Evolutionary conservation across 331 rosid genomes (phyloP).

Genomic region (Acacia concinna): DNA sequence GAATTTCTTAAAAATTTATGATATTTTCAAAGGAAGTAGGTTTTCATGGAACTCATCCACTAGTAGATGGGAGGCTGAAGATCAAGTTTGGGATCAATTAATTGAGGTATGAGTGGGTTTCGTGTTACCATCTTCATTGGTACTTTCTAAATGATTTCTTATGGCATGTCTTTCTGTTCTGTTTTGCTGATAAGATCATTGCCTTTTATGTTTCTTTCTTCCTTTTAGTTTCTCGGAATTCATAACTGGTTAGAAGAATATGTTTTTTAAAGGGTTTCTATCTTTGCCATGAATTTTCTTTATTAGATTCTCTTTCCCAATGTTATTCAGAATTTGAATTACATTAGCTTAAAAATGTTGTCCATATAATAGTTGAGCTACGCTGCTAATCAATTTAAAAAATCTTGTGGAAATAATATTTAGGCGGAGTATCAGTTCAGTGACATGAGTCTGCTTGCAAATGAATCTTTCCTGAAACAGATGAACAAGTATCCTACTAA

Average conservation of each 20-base stretch:
- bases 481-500: slow-evolving; percentile 80
- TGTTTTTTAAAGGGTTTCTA: neutral
- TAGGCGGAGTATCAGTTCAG: slow-evolving; percentile 94
- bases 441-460: slow-evolving; percentile 86
- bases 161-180: neutral
- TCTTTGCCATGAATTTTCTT: neutral
- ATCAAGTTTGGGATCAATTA: too few relatives aligned
- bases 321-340: neutral
- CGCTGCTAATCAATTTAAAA: neutral
- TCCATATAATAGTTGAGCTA: slow-evolving; percentile 16
- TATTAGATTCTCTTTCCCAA: neutral
- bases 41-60: too few relatives aligned
- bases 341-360: neutral
- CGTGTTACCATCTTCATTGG: neutral
- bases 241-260: neutral
- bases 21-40: too few relatives aligned
- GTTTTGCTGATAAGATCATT: neutral
- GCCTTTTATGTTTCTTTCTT: neutral
- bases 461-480: slow-evolving; percentile 82
- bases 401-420: slow-evolving; percentile 23
- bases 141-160: neutral
- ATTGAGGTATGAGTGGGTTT: too few relatives aligned
- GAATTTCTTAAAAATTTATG: too few relatives aligned
- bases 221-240: neutral
- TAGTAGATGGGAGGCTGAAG: too few relatives aligned